These are phyloP conservation scores for Arthrobotrys megalospora DNA, from an alignment of 2,329 filamentous ascomycete species.

Conservation along the genomic window DNA sequence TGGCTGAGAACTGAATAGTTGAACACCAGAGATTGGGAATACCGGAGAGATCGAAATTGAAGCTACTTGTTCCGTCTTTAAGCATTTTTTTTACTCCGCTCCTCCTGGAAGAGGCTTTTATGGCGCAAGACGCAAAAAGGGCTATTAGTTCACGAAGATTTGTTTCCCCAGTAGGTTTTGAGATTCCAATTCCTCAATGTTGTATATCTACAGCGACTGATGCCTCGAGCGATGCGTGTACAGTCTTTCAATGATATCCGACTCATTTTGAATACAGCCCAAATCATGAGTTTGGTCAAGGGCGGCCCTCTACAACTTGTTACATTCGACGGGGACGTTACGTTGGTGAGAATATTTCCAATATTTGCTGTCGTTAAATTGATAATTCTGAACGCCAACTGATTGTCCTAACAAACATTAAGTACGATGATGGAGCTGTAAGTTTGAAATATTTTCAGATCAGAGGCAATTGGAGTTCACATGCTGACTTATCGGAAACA, in stretches of 20 bases:
- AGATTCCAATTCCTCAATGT: not conserved
- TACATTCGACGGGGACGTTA: constrained; percentile 98
- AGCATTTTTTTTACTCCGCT: constrained; percentile 95
- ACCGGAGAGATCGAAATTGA: constrained; percentile 86
- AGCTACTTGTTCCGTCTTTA: constrained; percentile 89
- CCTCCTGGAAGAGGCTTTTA: constrained; percentile 89
- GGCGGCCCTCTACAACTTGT: constrained; percentile 82
- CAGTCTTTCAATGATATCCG: constrained; percentile 94
- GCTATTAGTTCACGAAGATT: constrained; percentile 93
- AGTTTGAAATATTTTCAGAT: constrained; percentile 16
- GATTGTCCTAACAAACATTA: constrained; percentile 63
- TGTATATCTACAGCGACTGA: not conserved
- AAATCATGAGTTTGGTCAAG: constrained; percentile 89
- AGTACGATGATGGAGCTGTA: constrained; percentile 67
- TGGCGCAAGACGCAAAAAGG: constrained; percentile 86
- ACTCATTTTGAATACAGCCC: constrained; percentile 92
- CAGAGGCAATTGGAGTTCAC: not conserved
- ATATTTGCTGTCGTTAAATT: too few species aligned
- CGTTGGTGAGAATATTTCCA: constrained; percentile 70
- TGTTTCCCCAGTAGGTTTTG: constrained; percentile 76
- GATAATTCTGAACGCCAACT: constrained; percentile 70
- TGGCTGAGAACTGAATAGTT: constrained; percentile 70
- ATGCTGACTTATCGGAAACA: not conserved
- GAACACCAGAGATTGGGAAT: constrained; percentile 77
- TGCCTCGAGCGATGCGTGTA: too few species aligned